Conservation (phyloP, 169 alveolate species). For the Hepatocystis sp. region DNA sequence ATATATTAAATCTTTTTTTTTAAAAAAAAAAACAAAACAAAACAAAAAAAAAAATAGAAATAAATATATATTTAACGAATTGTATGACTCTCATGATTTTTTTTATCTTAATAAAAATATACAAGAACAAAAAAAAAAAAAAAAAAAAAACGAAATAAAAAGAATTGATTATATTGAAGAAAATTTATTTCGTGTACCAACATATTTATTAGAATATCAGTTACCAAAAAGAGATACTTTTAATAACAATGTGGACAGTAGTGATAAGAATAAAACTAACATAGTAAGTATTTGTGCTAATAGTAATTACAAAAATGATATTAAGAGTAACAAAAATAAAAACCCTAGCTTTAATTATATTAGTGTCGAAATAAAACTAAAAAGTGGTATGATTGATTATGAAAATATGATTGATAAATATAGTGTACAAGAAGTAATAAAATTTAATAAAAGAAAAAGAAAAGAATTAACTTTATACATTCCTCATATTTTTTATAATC, state of each 20-base stretch:
- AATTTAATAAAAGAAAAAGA: conserved; percentile 67
- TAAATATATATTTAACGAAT: conserved; percentile 20
- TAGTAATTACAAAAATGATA: no score
- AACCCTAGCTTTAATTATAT: no score
- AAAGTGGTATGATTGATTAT: conserved; percentile 82
- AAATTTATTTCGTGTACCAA: no score
- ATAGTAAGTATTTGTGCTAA: no score
- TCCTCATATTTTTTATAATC: conserved; percentile 44
- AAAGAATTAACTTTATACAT: conserved; percentile 48
- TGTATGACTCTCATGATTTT: conserved; percentile 29
- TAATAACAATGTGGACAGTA: no score
- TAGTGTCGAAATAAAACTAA: conserved; percentile 81
- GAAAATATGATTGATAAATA: conserved; percentile 78
- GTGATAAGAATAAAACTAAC: no score
- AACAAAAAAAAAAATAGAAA: neutral
- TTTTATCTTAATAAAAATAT: conserved; percentile 7
- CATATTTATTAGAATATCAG: no score
- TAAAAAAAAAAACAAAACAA: conserved; percentile 18
- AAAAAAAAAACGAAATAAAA: no score
- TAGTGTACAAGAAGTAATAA: conserved; percentile 79
- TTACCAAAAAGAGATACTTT: no score
- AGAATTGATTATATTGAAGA: conserved; percentile 62
- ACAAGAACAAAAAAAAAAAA: no score
- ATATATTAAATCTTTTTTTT: no score
- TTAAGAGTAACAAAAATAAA: no score